Base-by-base conservation (phyloP, 495 filamentous ascomycete species). In the Xylaria curta region DNA sequence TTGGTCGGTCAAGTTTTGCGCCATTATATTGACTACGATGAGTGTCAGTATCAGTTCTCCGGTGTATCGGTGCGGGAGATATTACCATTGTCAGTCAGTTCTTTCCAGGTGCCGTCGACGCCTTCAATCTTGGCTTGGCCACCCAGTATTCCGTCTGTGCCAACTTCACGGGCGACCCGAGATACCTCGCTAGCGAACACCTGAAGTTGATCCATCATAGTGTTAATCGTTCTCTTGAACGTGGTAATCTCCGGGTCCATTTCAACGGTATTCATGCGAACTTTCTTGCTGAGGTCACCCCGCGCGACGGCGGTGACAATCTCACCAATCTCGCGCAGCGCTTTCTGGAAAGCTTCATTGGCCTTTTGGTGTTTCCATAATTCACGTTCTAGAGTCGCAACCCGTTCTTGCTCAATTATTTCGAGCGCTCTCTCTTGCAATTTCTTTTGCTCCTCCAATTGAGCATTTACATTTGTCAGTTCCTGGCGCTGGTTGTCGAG, bases 161-260 rank as follows among this genome's bases (percentile, higher is more conserved):
- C 96, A 83, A 98, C 97, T 80, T 98, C 96, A 82, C 94, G 92
- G 47, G 96, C 96, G 73, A 99, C 92, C 75, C 94, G 91, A 70
- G 97, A 98, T 75, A 99, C 96, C 84, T 99, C 95, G 80, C 92
- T 95, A 76, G 96, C 95, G 82, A 99, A 99, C 65, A 96, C 92
- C 80, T 98, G 95, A 67, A 99, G 87, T 83, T 98, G 96, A 79
- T 98, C 96, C 89, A 98, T 97, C 96, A 99, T 99, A 66, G 91
- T 97, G 78, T 99, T 99, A 84, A 94, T 91, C 51, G 95, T 98
- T 68, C 93, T 91, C 85, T 99, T 99, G 88, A 99, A 99, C 5
- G 92, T 95, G n/a, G 93, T 94, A 76, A 99, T 99, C 86, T 99
- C 97, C 0, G 96, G 95, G 86, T 99, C 96, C 93, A 98, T 96